A percentile compares a stretch with the other conserved stretches of the same genome.
Evolutionary conservation across 2,329 filamentous ascomycete species (phyloP).

Genomic region (Ramularia endophylla): DNA sequence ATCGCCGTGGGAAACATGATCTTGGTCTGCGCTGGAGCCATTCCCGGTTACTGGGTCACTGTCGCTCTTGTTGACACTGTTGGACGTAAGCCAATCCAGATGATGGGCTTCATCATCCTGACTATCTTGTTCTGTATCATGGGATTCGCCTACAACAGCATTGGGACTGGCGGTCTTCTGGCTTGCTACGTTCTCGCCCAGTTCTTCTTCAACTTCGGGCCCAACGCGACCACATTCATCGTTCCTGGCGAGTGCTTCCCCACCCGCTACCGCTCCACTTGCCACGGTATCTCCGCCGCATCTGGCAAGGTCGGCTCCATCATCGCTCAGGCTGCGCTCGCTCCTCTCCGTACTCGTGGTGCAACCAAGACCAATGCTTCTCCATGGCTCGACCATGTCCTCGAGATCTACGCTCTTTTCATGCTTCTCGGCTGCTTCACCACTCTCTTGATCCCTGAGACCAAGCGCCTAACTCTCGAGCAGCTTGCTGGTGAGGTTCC

Average conservation of each 20-base stretch:
- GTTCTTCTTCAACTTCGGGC: constrained; percentile 52
- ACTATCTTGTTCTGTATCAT: constrained; percentile 46
- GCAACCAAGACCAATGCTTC: constrained; percentile 45
- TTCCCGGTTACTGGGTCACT: constrained; percentile 77
- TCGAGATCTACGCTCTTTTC: constrained; percentile 74
- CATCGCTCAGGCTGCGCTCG: constrained; percentile 46
- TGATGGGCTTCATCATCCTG: constrained; percentile 47
- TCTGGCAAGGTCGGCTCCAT: constrained; percentile 46
- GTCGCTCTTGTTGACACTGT: constrained; percentile 67
- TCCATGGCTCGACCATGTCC: constrained; percentile 66
- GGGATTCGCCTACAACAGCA: constrained; percentile 43
- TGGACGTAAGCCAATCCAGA: constrained; percentile 72
- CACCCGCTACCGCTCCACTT: constrained; percentile 43
- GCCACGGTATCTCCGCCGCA: constrained; percentile 45
- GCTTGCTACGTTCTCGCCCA: constrained; percentile 44
- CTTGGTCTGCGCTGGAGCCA: constrained; percentile 69
- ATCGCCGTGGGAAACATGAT: constrained; percentile 74
- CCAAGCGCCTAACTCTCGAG: constrained; percentile 64
- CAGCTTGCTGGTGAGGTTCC: constrained; percentile 62
- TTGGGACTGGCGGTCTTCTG: constrained; percentile 38
- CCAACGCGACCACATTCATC: constrained; percentile 48
- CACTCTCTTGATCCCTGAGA: constrained; percentile 70
- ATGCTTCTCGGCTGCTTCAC: constrained; percentile 68
- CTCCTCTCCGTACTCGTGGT: constrained; percentile 49
- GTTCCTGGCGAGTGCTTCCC: constrained; percentile 49